phyloP scores from a whole-genome alignment of 371 early-diverging fungal species.

The Dichotomocladium elegans region DNA sequence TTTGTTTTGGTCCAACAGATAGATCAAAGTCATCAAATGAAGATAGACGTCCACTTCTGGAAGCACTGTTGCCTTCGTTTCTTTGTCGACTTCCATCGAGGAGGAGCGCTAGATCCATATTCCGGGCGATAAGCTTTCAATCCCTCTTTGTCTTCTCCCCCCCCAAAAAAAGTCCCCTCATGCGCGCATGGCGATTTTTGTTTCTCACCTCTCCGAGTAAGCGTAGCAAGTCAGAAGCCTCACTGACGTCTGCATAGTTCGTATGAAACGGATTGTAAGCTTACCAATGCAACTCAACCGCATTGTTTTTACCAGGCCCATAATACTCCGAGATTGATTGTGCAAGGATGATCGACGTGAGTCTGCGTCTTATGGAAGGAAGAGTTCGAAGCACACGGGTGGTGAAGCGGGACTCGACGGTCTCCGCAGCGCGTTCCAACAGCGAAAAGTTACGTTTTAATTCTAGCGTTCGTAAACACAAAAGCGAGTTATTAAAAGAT shows the following conservation, averaged over 20 bases:
- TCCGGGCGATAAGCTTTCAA: background rate
- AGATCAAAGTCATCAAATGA: conserved; percentile 73
- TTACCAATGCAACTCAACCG: background rate
- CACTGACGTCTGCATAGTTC: conserved; percentile 20
- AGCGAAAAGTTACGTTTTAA: conserved; percentile 77
- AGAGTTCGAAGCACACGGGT: conserved; percentile 84
- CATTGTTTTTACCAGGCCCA: conserved; percentile 49
- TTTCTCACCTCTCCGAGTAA: conserved; percentile 38
- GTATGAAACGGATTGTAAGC: too few relatives aligned
- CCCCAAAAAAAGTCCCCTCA: too few relatives aligned
- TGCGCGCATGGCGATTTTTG: too few relatives aligned
- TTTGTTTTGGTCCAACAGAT: conserved; percentile 76
- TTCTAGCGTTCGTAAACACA: conserved; percentile 46
- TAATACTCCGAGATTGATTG: conserved; percentile 60
- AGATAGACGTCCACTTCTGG: conserved; percentile 90
- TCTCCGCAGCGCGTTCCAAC: conserved; percentile 79
- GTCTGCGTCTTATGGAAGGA: conserved; percentile 73
- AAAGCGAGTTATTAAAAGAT: background rate
- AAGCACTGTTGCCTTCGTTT: conserved; percentile 46
- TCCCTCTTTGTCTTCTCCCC: background rate
- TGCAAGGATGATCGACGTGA: conserved; percentile 65
- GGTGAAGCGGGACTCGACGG: conserved; percentile 83
- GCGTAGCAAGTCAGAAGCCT: conserved; percentile 27
- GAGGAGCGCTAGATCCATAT: conserved; percentile 7
- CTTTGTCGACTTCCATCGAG: conserved; percentile 26